Conservation (phyloP, 306 rosid species). For the Rosa lucieae region DNA sequence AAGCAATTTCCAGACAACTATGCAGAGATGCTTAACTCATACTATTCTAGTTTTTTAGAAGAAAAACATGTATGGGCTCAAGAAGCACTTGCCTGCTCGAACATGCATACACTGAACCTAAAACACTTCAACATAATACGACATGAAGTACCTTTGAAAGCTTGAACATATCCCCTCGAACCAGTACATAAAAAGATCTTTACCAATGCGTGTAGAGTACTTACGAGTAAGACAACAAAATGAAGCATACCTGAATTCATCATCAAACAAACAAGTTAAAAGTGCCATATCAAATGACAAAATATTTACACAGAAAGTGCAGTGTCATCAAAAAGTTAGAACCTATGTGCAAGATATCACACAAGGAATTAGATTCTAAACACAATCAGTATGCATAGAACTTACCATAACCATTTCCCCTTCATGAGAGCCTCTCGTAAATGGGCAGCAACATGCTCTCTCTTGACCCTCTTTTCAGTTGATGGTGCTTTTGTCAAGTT, state of each 20-base stretch:
- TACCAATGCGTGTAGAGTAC: constrained; percentile 51
- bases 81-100: not conserved
- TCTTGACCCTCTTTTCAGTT: constrained; percentile 74
- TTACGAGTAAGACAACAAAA: constrained; percentile 68
- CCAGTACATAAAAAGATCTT: constrained; percentile 76
- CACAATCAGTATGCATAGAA: constrained; percentile 18
- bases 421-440: constrained; percentile 72
- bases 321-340: not conserved
- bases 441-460: constrained; percentile 68
- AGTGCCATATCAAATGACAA: not conserved
- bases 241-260: constrained; percentile 63
- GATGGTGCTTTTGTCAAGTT: constrained; percentile 54
- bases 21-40: constrained; percentile 5
- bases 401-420: constrained; percentile 98
- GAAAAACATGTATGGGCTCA: not conserved
- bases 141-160: constrained; percentile 66
- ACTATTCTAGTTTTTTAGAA: not conserved
- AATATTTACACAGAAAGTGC: not conserved
- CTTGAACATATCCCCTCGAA: constrained; percentile 68
- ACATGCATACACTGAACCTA: not conserved
- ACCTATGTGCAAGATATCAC: not conserved
- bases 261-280: not conserved
- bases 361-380: constrained; percentile 14
- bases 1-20: constrained; percentile 12
- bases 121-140: not conserved